Conservation (phyloP, 352 stramenopile species). For the Pythium vanterpoolii region DNA sequence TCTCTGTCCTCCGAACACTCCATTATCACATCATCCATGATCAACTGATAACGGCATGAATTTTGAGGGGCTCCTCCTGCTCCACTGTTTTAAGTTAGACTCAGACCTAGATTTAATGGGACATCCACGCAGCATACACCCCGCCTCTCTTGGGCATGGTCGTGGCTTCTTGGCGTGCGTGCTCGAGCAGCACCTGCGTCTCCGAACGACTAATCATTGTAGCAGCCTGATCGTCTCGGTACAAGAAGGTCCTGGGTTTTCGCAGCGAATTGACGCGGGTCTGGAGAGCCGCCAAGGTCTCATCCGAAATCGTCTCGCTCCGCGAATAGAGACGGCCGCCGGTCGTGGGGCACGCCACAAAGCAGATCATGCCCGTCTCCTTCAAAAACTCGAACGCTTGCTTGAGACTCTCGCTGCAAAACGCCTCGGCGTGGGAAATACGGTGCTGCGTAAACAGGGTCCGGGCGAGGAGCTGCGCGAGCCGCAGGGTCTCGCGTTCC, state of each 20-base stretch:
- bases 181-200: slow-evolving; percentile 30
- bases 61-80: too few relatives aligned
- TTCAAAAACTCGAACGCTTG: slow-evolving; percentile 65
- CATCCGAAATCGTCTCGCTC: not conserved
- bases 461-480: slow-evolving; percentile 53
- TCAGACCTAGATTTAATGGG: too few relatives aligned
- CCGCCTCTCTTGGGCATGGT: slow-evolving; percentile 4
- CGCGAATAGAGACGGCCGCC: slow-evolving; percentile 28
- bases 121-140: slow-evolving; percentile 37
- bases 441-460: slow-evolving; percentile 40
- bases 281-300: slow-evolving; percentile 32
- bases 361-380: slow-evolving; percentile 39
- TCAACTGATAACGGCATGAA: too few relatives aligned
- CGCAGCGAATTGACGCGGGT: slow-evolving; percentile 38
- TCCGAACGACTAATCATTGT: slow-evolving; percentile 27
- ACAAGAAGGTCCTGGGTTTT: slow-evolving; percentile 46
- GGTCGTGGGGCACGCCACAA: slow-evolving; percentile 26
- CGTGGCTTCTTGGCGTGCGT: slow-evolving; percentile 31
- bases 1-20: too few relatives aligned
- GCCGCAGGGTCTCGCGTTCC: slow-evolving; percentile 48
- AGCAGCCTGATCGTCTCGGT: slow-evolving; percentile 31
- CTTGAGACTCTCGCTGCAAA: slow-evolving; percentile 78
- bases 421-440: slow-evolving; percentile 55
- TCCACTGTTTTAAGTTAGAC: too few relatives aligned
- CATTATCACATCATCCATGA: too few relatives aligned